Base-by-base conservation (phyloP, 495 filamentous ascomycete genomes). In the Gamarada debralockiae region DNA sequence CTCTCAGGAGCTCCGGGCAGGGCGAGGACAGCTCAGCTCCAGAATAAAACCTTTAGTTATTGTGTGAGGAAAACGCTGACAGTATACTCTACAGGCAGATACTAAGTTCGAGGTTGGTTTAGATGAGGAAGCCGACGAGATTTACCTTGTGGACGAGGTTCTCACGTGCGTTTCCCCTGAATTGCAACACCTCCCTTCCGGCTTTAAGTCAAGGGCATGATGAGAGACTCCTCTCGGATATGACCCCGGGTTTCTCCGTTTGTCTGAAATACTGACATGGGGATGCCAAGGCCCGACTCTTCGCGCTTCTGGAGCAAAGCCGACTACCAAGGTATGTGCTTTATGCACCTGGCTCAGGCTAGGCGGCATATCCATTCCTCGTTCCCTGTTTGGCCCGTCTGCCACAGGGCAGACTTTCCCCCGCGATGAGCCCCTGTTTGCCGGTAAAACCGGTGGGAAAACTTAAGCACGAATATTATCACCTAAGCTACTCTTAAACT, bases 111-210 rank as follows among this genome's bases (percentile, higher is more conserved):
- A 90, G 63, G 85, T 89, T 65, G 2, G 73, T 13, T 72, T 92
- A 18, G 89, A 96, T 59, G 72, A 80, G 59, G 78, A 77, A 53
- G 82, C 81, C 1, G 75, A 86, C 50, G 82, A 87, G 58, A 77
- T 97, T 9, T 84, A 92, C 12, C 73, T 96, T 21, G 81, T 92
- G 6, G 92, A 97, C 64, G 92, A 97, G 67, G 90, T 96, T 18
- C 73, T 96, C 36, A 96, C 91, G n/a, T 64, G 82, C 21, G 87
- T 90, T 64, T 86, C 82, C 42, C 42, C 39, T n/a, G 31, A 34
- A 34, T 34, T 42, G 10, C 17, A 42, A 42, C 39, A 42, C 42
- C 31, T 34, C n/a, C n/a, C 38, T 41, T 41, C 18, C 38, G 9
- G 38, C 38, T 41, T 41, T 9, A 41, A 41, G 38, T 41, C 38